These are phyloP conservation scores for Pseudonitzschia multiseries DNA, from an alignment of 108 stramenopile species.

Conservation along the genomic window DNA sequence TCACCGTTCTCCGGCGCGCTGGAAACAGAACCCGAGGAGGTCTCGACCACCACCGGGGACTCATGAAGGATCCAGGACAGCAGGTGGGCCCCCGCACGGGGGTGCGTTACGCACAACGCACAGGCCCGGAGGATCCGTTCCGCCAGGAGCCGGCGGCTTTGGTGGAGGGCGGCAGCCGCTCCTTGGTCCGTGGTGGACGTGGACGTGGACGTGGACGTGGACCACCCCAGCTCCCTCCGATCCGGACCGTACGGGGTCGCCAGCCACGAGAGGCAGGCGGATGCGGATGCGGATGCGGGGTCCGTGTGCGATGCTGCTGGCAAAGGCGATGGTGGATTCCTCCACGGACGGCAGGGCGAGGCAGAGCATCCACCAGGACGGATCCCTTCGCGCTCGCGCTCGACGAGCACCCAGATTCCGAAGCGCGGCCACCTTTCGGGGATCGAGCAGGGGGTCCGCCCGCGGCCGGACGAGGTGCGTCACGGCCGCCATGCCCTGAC, in stretches of 20 bases:
- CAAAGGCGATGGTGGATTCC: background rate
- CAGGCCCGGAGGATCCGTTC: conserved; percentile 13
- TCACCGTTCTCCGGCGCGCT: too few relatives aligned
- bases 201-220: background rate
- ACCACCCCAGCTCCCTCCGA: conserved; percentile 18
- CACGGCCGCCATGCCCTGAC: conserved; percentile 35
- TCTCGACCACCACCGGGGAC: conserved; percentile 21
- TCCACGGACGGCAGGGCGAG: conserved; percentile 18
- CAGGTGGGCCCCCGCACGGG: conserved; percentile 1
- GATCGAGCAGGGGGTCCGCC: background rate
- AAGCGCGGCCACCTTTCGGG: background rate
- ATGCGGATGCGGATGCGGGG: background rate
- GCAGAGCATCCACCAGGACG: conserved; percentile 32
- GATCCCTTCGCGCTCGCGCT: background rate
- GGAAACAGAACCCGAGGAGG: background rate
- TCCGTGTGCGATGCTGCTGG: background rate
- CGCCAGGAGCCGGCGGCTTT: conserved; percentile 6
- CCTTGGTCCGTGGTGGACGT: background rate
- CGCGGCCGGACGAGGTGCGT: conserved; percentile 27
- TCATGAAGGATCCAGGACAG: conserved; percentile 29
- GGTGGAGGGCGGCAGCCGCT: too few relatives aligned
- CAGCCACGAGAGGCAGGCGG: conserved; percentile 3
- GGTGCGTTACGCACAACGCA: background rate
- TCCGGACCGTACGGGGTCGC: conserved; percentile 29
- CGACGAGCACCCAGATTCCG: background rate